phyloP scores from a whole-genome alignment of 257 asterid genomes.

The Mentha longifolia region DNA sequence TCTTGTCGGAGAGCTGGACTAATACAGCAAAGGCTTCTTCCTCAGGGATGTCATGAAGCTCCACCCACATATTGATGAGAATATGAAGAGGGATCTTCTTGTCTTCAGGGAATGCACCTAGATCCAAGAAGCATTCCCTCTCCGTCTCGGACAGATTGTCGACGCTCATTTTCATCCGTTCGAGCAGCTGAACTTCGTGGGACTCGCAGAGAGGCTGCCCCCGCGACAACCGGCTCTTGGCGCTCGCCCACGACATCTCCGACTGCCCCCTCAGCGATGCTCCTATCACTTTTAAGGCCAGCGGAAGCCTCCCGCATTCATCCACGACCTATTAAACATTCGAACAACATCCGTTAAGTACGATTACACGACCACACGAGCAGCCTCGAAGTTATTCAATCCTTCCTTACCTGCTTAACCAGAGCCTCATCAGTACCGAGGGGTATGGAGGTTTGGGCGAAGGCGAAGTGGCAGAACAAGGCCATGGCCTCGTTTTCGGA shows the following conservation, averaged over 20 bases:
- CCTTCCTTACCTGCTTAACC: conserved; percentile 63
- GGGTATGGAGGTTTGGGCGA: conserved; percentile 70
- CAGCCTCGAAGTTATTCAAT: too few relatives aligned
- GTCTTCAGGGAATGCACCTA: conserved; percentile 90
- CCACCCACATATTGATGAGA: conserved; percentile 94
- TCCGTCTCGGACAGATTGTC: conserved; percentile 71
- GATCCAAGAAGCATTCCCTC: conserved; percentile 83
- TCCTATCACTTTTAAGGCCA: conserved; percentile 92
- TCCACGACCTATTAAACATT: conserved; percentile 59
- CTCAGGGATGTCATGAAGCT: conserved; percentile 81
- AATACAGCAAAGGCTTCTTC: conserved; percentile 82
- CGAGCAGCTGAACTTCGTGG: conserved; percentile 75
- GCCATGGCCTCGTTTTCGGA: conserved; percentile 76
- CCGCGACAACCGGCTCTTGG: conserved; percentile 70
- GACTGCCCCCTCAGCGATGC: conserved; percentile 80
- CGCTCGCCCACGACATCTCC: conserved; percentile 81
- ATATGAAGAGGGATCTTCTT: conserved; percentile 83
- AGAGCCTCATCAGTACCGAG: conserved; percentile 49
- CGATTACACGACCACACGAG: too few relatives aligned
- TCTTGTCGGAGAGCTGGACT: conserved; percentile 83
- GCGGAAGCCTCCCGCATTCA: conserved; percentile 89
- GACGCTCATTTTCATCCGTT: conserved; percentile 82
- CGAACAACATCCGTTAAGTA: too few relatives aligned
- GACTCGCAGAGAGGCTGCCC: conserved; percentile 81
- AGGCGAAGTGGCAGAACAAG: conserved; percentile 81